Base-by-base conservation (phyloP, 352 stramenopile species). In the Globisporangium cederbergense region DNA sequence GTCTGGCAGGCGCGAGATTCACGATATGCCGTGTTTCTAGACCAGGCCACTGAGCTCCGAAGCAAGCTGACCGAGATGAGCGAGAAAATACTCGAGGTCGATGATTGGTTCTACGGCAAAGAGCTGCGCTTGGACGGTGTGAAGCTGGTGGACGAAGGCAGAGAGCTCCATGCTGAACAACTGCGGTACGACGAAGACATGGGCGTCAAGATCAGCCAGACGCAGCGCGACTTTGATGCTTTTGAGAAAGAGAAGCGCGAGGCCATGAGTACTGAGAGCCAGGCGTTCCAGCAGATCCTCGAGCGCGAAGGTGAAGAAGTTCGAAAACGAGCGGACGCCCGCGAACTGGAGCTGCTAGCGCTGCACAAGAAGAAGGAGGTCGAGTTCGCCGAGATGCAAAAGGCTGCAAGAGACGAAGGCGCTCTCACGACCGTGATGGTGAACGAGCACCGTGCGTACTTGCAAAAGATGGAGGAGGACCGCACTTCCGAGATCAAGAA, bases 101-200 rank as follows among this genome's bases (percentile, higher is more conserved):
- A 98, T 58, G 91, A 98, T 74, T 98, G 93, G 91, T 98, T 96
- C 72, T 98, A 89, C 59, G 85, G 87, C 1, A 86, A 85, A 8
- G 93, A 97, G 57, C 66, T 98, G 59, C 83, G 89, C 5, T 57
- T 97, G 52, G 88, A 94, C 58, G 92, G 89, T 14, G 60, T 82
- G n/a, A 71, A 69, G 36, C 60, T 96, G 1, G 62, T 78, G 53
- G 75, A 86, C 2, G 81, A 93, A 45, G 88, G 77, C 1, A 67
- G 65, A 2, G 75, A 81, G 53, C 74, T 94, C 2, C 62, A 74
- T 4, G 68, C 81, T 51, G 83, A 91, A 60, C 81, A 92, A 66
- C 62, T 66, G 22, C 72, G 70, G 7, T 65, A 93, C 14, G 88
- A 98, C 60, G 87, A 91, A 18, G 88, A 97, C 8, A 88, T 89